Conservation (phyloP, 1,284 basidiomycete genomes). For the Coriolopsis trogii region DNA sequence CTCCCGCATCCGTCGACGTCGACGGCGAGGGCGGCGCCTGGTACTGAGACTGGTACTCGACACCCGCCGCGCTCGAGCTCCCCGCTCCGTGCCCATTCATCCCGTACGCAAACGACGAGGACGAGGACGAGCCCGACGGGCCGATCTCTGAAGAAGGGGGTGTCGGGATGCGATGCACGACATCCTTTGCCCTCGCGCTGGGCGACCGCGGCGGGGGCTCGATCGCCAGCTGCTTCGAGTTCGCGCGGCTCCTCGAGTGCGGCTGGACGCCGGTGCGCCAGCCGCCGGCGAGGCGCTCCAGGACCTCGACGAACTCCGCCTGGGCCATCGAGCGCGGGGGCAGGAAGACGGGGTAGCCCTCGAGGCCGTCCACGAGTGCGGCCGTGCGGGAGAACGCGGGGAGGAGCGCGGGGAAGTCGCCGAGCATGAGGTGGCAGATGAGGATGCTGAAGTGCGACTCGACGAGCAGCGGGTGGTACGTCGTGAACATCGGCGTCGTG, state of each 20-base stretch:
- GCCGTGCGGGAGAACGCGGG: constrained; percentile 66
- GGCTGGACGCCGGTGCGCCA: constrained; percentile 66
- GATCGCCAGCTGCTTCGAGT: constrained; percentile 46
- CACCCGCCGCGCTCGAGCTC: constrained; percentile 30
- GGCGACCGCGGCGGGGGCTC: constrained; percentile 36
- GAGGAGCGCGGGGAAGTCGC: constrained; percentile 64
- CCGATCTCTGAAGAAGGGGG: constrained; percentile 30
- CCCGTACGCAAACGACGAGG: constrained; percentile 15
- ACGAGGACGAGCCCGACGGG: constrained; percentile 25
- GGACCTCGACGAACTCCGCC: constrained; percentile 79
- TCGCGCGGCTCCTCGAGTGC: constrained; percentile 47
- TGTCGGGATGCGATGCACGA: constrained; percentile 25
- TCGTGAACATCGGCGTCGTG: constrained; percentile 65
- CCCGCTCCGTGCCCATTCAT: constrained; percentile 33
- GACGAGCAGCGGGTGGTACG: constrained; percentile 83
- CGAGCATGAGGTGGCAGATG: constrained; percentile 71
- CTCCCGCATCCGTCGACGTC: constrained; percentile 5
- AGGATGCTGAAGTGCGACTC: constrained; percentile 81
- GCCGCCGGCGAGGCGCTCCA: constrained; percentile 74
- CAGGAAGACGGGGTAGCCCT: constrained; percentile 83
- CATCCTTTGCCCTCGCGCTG: constrained; percentile 31
- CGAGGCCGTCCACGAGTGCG: constrained; percentile 72
- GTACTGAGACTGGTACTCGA: constrained; percentile 6
- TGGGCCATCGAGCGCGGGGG: constrained; percentile 84
- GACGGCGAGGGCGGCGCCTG: constrained; percentile 21